Evolutionary conservation across 1,139 yeast species (phyloP), one percentile per base, ranked within the genome.

Genomic region (Geotrichum histeridarum): DNA sequence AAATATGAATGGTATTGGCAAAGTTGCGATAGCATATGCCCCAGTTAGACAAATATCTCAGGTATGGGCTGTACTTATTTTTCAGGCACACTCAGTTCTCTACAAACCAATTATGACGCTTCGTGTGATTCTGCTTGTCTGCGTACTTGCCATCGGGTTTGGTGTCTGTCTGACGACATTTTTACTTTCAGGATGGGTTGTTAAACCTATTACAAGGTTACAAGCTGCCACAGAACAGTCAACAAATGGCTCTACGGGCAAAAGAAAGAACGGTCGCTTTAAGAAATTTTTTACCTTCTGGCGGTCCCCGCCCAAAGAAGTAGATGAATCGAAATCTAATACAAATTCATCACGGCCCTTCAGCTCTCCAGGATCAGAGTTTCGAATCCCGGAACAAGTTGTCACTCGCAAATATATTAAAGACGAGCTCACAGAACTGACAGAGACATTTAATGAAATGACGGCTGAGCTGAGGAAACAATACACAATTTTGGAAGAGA

Each of bases 381-480:
- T 67, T 56, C 55, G 61, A 39, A 58, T 67, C 33, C 74, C 74
- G 2, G 70, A 65, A 31, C 63, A 64, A 53, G 70, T 70, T 5
- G 61, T 63, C 1, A 59, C 64, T 2, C 48, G 62, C 5, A 57
- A 65, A 17, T 63, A 60, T 49, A 61, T 91, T 64, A 78, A 83
- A 51, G 98, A 93, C 72, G 99, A 93, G 69, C 76, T 93, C 53
- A 85, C 94, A 0, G 96, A 90, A 63, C 75, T 93, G 55, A 85
- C 96, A 0, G 95, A 86, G 55, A 91, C 96, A 0, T 93, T 91
- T 69, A 90, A 91, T 65, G 84, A 85, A 39, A 91, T 93, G 98
- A 85, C 95, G 2, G 89, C 84, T 64, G 96, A 91, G 64, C 75
- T 93, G 45, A 90, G 88, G 56, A 79, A 82, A 61, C 98, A 91